Conservation (phyloP, 2,329 filamentous ascomycete genomes). For the Catunica adiposa region DNA sequence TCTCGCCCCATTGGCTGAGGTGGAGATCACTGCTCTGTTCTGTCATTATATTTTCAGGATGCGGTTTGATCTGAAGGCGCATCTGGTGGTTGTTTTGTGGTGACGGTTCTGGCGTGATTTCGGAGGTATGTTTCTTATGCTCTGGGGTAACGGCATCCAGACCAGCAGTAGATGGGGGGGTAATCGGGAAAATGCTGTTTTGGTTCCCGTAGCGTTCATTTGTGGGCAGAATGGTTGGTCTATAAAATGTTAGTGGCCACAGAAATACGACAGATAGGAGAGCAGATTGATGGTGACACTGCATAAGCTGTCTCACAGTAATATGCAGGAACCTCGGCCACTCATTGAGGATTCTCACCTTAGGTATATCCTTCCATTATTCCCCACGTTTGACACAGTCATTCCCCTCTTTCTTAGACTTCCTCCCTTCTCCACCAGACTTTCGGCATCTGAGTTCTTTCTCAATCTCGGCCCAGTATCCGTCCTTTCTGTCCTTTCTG, state of each 20-base stretch:
- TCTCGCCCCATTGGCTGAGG: slow-evolving; percentile 18
- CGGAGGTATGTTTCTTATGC: background rate
- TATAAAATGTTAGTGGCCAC: slow-evolving; percentile 19
- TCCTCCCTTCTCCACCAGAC: slow-evolving; percentile 38
- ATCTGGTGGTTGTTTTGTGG: background rate
- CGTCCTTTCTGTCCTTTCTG: slow-evolving; percentile 28
- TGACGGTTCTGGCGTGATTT: background rate
- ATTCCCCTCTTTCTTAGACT: slow-evolving; percentile 43
- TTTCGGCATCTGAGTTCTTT: slow-evolving; percentile 38
- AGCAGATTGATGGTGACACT: background rate
- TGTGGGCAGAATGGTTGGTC: slow-evolving; percentile 44
- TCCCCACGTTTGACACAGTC: slow-evolving; percentile 65
- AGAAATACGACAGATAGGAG: background rate
- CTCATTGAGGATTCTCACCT: slow-evolving; percentile 36
- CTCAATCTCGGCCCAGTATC: slow-evolving; percentile 24
- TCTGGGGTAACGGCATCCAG: slow-evolving; percentile 30
- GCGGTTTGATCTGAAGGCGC: slow-evolving; percentile 7
- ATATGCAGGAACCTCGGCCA: background rate
- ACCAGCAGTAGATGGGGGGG: slow-evolving; percentile 42
- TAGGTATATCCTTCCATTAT: slow-evolving; percentile 68
- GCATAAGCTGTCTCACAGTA: background rate
- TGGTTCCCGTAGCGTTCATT: slow-evolving; percentile 46
- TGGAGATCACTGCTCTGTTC: slow-evolving; percentile 19
- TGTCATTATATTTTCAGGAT: background rate
- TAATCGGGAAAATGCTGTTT: slow-evolving; percentile 42